phyloP scores from a whole-genome alignment of 169 alveolate genomes.

The Cryptosporidium sp. region DNA sequence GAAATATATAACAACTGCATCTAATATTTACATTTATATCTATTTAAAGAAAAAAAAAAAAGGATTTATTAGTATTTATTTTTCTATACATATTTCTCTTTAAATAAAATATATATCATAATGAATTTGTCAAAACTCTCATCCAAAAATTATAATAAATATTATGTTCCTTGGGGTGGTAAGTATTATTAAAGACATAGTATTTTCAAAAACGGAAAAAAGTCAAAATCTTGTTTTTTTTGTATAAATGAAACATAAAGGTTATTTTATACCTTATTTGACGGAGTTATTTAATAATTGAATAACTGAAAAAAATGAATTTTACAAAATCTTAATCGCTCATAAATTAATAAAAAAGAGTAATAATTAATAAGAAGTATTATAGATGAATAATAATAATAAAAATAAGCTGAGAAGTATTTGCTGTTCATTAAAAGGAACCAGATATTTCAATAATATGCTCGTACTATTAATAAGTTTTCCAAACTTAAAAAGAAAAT shows the following conservation, averaged over 20 bases:
- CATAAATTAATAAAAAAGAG: not conserved
- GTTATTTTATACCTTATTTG: no score
- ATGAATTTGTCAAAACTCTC: not conserved
- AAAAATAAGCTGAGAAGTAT: not conserved
- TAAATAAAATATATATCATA: not conserved
- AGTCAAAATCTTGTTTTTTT: not conserved
- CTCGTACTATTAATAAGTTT: not conserved
- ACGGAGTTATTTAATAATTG: not conserved
- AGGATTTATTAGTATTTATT: not conserved
- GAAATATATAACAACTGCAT: not conserved
- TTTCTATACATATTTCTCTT: not conserved
- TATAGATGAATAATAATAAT: not conserved
- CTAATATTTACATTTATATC: slow-evolving; percentile 4
- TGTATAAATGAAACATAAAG: no score
- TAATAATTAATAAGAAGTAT: not conserved
- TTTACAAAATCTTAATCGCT: not conserved
- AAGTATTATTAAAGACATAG: no score
- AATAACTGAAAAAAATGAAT: not conserved
- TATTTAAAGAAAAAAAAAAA: not conserved
- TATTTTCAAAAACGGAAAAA: not conserved
- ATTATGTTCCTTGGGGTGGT: not conserved
- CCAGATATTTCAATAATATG: not conserved
- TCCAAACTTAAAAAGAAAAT: not conserved
- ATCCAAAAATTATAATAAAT: not conserved
- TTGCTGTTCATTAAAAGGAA: slow-evolving; percentile 17